These are phyloP conservation scores for Aspergillus chevalieri DNA, from an alignment of 2,329 filamentous ascomycete species.

Conservation along the genomic window DNA sequence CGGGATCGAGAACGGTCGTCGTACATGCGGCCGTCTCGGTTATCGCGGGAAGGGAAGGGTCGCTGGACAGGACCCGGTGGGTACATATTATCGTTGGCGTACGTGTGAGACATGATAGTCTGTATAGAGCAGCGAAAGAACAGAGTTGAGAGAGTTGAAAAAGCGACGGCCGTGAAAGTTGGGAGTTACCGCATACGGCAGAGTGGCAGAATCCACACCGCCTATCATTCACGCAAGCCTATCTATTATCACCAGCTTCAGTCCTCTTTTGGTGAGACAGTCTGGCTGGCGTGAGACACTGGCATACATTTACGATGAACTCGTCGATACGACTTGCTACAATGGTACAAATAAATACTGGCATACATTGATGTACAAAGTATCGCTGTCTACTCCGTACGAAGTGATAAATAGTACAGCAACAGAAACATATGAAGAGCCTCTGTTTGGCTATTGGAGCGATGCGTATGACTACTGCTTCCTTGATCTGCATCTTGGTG, in stretches of 20 bases:
- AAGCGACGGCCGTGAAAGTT: not conserved
- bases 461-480: no score
- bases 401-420: no score
- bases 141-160: slow-evolving; percentile 1
- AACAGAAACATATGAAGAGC: no score
- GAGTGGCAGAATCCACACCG: slow-evolving; percentile 15
- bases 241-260: not conserved
- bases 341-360: no score
- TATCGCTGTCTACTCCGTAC: no score
- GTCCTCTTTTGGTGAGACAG: no score
- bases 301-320: no score
- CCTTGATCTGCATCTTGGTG: no score
- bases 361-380: no score
- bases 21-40: slow-evolving; percentile 42
- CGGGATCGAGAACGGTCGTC: slow-evolving; percentile 38
- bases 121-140: slow-evolving; percentile 6
- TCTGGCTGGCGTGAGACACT: no score
- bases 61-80: slow-evolving; percentile 16
- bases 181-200: not conserved
- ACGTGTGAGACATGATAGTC: slow-evolving; percentile 23
- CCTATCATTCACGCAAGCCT: slow-evolving; percentile 1
- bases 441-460: no score
- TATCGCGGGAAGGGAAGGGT: slow-evolving; percentile 24
- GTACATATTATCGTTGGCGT: slow-evolving; percentile 22
- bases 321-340: no score